Conservation (phyloP, 2,329 filamentous ascomycete species). For the Shiraia sp. region DNA sequence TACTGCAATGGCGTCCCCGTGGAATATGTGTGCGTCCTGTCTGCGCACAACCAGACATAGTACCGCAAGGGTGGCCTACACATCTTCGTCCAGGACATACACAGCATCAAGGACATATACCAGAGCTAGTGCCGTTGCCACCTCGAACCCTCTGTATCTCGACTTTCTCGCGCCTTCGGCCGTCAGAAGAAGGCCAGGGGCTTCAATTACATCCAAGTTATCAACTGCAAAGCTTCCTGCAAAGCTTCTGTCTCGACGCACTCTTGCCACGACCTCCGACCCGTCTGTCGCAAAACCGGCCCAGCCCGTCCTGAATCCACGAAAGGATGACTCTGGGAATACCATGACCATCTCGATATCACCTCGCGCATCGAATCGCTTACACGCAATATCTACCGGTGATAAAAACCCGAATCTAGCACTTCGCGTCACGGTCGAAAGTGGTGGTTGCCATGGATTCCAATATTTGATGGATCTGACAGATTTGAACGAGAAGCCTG, state of each 20-base stretch:
- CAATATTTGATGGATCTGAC: slow-evolving; percentile 94
- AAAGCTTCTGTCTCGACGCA: slow-evolving; percentile 37
- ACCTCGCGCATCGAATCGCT: slow-evolving; percentile 69
- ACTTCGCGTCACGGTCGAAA: slow-evolving; percentile 89
- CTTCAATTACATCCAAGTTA: not conserved
- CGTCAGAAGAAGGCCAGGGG: not conserved
- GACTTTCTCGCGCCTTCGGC: slow-evolving; percentile 37
- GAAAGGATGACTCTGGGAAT: slow-evolving; percentile 80
- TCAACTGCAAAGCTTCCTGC: slow-evolving; percentile 19
- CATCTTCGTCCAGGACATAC: slow-evolving; percentile 5
- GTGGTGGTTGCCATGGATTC: slow-evolving; percentile 95
- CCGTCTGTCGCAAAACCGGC: slow-evolving; percentile 30
- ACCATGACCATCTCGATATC: slow-evolving; percentile 84
- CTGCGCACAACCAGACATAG: slow-evolving; percentile 24
- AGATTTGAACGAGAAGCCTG: slow-evolving; percentile 55
- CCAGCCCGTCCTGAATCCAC: slow-evolving; percentile 65
- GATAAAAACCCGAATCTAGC: slow-evolving; percentile 74
- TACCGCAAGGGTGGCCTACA: not conserved
- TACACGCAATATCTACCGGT: slow-evolving; percentile 64
- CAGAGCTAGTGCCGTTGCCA: slow-evolving; percentile 22
- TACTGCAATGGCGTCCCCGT: slow-evolving; percentile 29
- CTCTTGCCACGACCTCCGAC: slow-evolving; percentile 35
- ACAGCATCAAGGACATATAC: slow-evolving; percentile 22
- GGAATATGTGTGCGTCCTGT: slow-evolving; percentile 36
- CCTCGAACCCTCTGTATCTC: slow-evolving; percentile 28